phyloP scores from a whole-genome alignment of 495 filamentous ascomycete genomes.

The Viridothelium virens region DNA sequence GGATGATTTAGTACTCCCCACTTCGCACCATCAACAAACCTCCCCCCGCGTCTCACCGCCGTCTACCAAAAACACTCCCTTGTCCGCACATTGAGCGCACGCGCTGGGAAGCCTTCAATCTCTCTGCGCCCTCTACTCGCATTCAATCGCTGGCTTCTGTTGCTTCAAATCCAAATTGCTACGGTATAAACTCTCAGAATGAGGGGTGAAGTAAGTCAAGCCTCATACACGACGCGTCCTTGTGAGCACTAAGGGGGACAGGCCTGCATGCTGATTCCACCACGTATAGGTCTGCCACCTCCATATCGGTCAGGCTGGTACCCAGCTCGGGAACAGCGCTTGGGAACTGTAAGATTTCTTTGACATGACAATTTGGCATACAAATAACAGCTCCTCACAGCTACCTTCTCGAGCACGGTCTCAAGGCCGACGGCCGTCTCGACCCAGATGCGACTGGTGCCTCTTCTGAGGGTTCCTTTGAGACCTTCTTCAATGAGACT shows the following conservation, averaged over 20 bases:
- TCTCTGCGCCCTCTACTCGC: not conserved
- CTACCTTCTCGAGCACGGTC: slow-evolving; percentile 86
- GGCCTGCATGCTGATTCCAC: not conserved
- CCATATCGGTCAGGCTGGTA: slow-evolving; percentile 88
- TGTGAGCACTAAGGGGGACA: not conserved
- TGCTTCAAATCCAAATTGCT: not conserved
- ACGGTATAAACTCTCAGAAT: not conserved
- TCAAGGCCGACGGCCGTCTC: slow-evolving; percentile 65
- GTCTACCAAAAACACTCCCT: not conserved
- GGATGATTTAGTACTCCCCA: not conserved
- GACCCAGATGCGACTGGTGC: slow-evolving; percentile 30
- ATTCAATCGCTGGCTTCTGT: not conserved
- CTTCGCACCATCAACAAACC: slow-evolving; percentile 9
- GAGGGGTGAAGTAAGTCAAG: slow-evolving; percentile 14
- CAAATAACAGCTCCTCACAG: slow-evolving; percentile 37
- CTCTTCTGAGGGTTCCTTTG: slow-evolving; percentile 63
- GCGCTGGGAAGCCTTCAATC: not conserved
- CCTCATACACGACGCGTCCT: not conserved
- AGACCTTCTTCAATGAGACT: slow-evolving; percentile 90
- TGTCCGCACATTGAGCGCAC: not conserved
- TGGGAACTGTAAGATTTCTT: slow-evolving; percentile 73
- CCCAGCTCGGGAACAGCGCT: slow-evolving; percentile 86
- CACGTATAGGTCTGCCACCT: slow-evolving; percentile 67
- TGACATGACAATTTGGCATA: not conserved
- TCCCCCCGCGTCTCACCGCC: slow-evolving; percentile 7